Conservation (phyloP, 768 basidiomycete genomes). For the Podaxis carcinomalis region DNA sequence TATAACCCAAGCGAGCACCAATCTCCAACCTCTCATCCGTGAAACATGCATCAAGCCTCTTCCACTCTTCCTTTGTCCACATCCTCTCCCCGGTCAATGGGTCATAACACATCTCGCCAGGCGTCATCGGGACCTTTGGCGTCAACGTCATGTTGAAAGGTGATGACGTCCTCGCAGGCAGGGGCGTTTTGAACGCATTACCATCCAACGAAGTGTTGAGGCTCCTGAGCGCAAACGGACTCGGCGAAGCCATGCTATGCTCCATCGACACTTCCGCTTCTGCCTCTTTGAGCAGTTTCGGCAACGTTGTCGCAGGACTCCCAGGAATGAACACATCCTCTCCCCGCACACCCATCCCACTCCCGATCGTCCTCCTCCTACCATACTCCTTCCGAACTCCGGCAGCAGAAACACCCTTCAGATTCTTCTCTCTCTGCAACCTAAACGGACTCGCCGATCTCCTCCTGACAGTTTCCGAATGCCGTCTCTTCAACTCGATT, state of each 20-base stretch:
- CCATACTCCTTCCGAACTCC: constrained; percentile 29
- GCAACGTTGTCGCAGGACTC: constrained; percentile 49
- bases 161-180: constrained; percentile 6
- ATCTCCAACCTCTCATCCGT: constrained; percentile 62
- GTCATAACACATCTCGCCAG: constrained; percentile 9
- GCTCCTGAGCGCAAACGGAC: constrained; percentile 13
- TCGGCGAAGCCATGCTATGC: constrained; percentile 5
- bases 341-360: constrained; percentile 37
- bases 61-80: constrained; percentile 83
- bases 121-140: constrained; percentile 6
- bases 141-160: background rate
- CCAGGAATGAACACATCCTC: constrained; percentile 52
- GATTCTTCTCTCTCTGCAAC: constrained; percentile 9
- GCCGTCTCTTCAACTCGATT: constrained; percentile 28
- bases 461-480: constrained; percentile 22
- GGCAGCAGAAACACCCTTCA: constrained; percentile 27
- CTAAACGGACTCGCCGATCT: constrained; percentile 26
- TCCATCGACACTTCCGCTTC: constrained; percentile 41
- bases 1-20: constrained; percentile 22
- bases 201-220: background rate
- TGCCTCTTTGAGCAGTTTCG: constrained; percentile 54
- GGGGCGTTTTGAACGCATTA: constrained; percentile 26
- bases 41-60: constrained; percentile 71
- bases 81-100: constrained; percentile 19
- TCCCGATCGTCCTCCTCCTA: constrained; percentile 27